Percentiles rank a stretch among this genome's conserved stretches.
phyloP scores from a whole-genome alignment of 805 yeast species.

The Spathaspora hagerdaliae region DNA sequence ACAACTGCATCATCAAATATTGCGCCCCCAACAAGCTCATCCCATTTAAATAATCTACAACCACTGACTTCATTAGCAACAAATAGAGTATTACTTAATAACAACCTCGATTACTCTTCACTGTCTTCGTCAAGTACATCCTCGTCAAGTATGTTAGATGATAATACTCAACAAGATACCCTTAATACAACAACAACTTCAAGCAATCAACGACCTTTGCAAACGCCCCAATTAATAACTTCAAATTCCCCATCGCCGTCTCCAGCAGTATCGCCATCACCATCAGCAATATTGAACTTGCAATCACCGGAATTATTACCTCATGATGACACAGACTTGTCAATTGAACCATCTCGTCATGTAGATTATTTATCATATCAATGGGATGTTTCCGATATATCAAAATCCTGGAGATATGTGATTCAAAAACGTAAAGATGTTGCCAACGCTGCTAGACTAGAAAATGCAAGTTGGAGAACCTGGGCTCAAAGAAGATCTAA shows the following conservation, averaged over 20 bases:
- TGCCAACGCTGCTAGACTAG: constrained; percentile 50
- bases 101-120: too few species aligned
- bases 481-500: constrained; percentile 81
- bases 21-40: neutral
- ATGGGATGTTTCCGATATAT: constrained; percentile 93
- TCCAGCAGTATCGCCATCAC: constrained; percentile 2
- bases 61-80: neutral
- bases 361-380: constrained; percentile 94
- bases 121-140: neutral
- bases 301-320: constrained; percentile 31
- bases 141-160: neutral
- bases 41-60: neutral
- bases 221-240: neutral
- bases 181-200: neutral
- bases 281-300: constrained; percentile 2
- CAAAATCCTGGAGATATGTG: constrained; percentile 93
- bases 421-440: constrained; percentile 78
- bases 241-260: constrained; percentile 1
- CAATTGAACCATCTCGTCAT: constrained; percentile 78
- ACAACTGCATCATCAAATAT: neutral
- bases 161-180: neutral
- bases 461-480: constrained; percentile 83
- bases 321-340: constrained; percentile 83
- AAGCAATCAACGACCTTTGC: neutral
- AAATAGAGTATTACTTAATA: too few species aligned